Evolutionary conservation across 768 basidiomycete genomes (phyloP).

Genomic region (Serendipita sp.): DNA sequence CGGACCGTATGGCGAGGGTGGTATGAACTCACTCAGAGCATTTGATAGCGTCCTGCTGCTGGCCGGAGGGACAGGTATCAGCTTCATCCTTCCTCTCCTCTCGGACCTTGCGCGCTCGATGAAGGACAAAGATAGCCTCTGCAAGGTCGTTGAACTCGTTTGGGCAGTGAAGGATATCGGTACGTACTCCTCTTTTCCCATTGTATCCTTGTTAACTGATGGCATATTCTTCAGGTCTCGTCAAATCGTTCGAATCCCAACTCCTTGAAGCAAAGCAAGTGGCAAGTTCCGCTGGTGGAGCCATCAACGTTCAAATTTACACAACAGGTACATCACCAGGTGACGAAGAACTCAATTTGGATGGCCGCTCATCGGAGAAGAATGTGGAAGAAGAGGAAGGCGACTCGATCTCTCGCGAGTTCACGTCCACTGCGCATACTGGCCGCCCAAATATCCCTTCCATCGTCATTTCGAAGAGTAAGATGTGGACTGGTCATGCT

Average conservation of each 20-base stretch:
- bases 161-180: neutral
- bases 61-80: constrained; percentile 6
- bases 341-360: neutral
- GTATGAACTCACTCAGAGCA: neutral
- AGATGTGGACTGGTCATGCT: neutral
- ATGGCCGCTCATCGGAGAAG: neutral
- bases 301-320: neutral
- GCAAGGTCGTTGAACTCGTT: neutral
- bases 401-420: neutral
- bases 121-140: neutral
- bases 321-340: neutral
- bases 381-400: neutral
- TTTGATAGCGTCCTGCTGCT: constrained; percentile 8
- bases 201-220: neutral
- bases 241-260: neutral
- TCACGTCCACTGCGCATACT: neutral
- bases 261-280: neutral
- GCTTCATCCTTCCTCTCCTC: neutral
- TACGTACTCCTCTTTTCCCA: neutral
- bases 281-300: neutral
- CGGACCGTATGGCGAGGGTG: constrained; percentile 7
- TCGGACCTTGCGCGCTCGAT: neutral
- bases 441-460: neutral
- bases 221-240: neutral
- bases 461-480: neutral